These are phyloP conservation scores for Medicago arabica DNA, from an alignment of 306 rosid species.

Conservation along the genomic window DNA sequence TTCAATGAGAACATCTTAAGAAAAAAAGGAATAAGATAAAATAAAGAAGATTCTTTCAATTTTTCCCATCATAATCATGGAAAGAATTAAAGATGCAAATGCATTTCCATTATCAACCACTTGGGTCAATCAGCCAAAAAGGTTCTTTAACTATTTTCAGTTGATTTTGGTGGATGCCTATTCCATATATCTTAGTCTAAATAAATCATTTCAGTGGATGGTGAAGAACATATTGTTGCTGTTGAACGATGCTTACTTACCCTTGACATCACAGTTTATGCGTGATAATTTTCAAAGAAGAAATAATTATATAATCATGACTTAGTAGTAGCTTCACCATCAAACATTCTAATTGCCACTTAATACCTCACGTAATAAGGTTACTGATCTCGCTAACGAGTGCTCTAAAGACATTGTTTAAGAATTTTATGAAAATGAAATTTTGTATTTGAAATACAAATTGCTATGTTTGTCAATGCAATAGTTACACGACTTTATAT, in stretches of 20 bases:
- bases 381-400: too few species aligned
- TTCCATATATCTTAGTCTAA: background rate
- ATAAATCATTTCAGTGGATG: background rate
- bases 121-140: background rate
- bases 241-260: constrained; percentile 4
- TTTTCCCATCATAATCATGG: too few species aligned
- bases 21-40: background rate
- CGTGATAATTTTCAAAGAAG: background rate
- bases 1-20: background rate
- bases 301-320: background rate
- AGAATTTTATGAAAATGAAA: too few species aligned
- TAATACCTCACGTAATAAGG: too few species aligned
- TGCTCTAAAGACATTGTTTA: too few species aligned
- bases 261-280: background rate
- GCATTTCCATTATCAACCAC: constrained; percentile 15
- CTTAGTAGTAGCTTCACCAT: background rate
- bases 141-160: background rate
- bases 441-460: too few species aligned
- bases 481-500: too few species aligned
- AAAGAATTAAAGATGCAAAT: background rate
- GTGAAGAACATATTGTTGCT: background rate
- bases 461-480: too few species aligned
- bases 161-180: constrained; percentile 25
- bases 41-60: background rate
- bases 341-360: too few species aligned